Conservation (phyloP, 2,329 filamentous ascomycete species). For the Talaromyces piceae region DNA sequence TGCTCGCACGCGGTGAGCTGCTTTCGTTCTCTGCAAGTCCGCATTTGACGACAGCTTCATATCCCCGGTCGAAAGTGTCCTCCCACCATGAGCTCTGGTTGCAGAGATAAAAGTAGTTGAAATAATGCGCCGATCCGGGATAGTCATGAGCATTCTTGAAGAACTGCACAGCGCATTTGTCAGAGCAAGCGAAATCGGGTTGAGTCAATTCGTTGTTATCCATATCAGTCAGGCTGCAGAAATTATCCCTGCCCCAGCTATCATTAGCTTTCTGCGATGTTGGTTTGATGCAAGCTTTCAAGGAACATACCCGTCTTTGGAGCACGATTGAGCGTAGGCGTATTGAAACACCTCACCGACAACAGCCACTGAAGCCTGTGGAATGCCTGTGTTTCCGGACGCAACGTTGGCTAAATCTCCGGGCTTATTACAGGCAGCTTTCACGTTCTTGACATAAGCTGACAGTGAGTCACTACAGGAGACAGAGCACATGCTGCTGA, state of each 20-base stretch:
- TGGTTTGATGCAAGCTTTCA: neutral
- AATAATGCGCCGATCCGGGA: conserved; percentile 20
- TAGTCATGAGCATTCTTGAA: conserved; percentile 21
- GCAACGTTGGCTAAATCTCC: conserved; percentile 21
- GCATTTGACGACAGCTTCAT: conserved; percentile 17
- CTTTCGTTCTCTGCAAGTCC: conserved; percentile 12
- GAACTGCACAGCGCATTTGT: conserved; percentile 21
- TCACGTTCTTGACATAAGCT: conserved; percentile 19
- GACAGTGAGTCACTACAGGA: conserved; percentile 21
- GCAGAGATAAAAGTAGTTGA: conserved; percentile 18
- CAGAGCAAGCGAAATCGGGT: conserved; percentile 18
- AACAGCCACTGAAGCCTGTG: conserved; percentile 13
- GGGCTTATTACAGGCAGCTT: conserved; percentile 16
- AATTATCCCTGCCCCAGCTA: conserved; percentile 16
- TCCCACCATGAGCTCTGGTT: conserved; percentile 20
- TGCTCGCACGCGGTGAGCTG: conserved; percentile 12
- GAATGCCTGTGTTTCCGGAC: conserved; percentile 9
- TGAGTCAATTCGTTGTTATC: conserved; percentile 12
- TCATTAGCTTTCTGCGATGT: neutral
- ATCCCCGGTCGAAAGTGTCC: conserved; percentile 19
- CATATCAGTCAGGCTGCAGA: conserved; percentile 19
- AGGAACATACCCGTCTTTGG: conserved; percentile 16
- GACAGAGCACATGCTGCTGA: conserved; percentile 19
- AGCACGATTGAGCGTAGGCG: conserved; percentile 16
- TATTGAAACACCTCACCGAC: conserved; percentile 20